Evolutionary conservation across 495 filamentous ascomycete species (phyloP).

Genomic region (Chaetomidium leptoderma): DNA sequence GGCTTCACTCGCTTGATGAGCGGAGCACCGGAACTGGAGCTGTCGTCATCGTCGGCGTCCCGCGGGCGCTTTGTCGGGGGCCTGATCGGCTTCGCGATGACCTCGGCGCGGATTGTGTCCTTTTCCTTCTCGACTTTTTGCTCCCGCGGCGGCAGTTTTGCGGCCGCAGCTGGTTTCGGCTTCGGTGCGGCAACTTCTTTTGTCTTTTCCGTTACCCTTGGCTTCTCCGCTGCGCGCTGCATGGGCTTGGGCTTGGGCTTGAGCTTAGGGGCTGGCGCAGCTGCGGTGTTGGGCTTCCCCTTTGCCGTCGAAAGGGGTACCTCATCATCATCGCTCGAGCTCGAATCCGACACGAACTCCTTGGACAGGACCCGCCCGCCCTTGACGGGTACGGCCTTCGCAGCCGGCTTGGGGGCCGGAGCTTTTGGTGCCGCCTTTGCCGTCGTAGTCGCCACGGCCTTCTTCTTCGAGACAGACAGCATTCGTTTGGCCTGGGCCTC

Average conservation of each 20-base stretch:
- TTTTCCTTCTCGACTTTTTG: constrained; percentile 22
- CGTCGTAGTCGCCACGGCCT: constrained; percentile 26
- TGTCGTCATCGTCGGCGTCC: constrained; percentile 45
- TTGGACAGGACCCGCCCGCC: constrained; percentile 46
- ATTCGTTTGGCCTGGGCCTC: constrained; percentile 60
- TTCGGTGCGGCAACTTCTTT: constrained; percentile 29
- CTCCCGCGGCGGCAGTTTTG: constrained; percentile 19
- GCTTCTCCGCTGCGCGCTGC: constrained; percentile 33
- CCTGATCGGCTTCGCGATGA: constrained; percentile 29
- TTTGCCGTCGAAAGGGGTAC: constrained; percentile 36
- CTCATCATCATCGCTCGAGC: constrained; percentile 60
- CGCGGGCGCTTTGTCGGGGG: constrained; percentile 36
- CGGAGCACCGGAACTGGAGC: constrained; percentile 48
- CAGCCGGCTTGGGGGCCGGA: constrained; percentile 26
- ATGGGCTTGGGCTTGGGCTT: constrained; percentile 37
- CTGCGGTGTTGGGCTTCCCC: constrained; percentile 33
- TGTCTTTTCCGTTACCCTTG: constrained; percentile 23
- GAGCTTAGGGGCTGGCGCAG: constrained; percentile 28
- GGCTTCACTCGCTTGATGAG: constrained; percentile 49
- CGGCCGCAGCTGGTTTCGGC: constrained; percentile 14
- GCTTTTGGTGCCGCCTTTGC: constrained; percentile 35
- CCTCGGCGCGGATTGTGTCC: constrained; percentile 35
- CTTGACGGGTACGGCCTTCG: constrained; percentile 25
- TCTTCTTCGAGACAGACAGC: constrained; percentile 56
- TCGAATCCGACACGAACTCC: constrained; percentile 72